Evolutionary conservation across 2,329 filamentous ascomycete genomes (phyloP), one percentile per base, ranked within the genome.

Genomic region (Coniochaeta prunicola): DNA sequence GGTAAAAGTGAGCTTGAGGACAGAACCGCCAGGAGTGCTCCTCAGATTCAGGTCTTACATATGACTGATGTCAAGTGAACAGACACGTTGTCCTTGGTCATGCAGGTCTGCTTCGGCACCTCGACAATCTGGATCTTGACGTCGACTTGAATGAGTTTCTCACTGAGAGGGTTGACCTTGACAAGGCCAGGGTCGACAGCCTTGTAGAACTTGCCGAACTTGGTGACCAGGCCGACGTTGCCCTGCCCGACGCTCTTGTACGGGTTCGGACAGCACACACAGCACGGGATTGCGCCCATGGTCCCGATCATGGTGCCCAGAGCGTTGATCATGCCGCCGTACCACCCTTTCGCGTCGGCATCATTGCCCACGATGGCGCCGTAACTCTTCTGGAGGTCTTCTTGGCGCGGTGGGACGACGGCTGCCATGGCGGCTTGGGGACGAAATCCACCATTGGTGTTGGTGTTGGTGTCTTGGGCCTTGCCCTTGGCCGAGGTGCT

Each of bases 11-110:
- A n/a, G n/a, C n/a, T n/a, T n/a, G n/a, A n/a, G n/a, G n/a, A n/a
- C n/a, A n/a, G n/a, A n/a, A n/a, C n/a, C n/a, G n/a, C n/a, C n/a
- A n/a, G n/a, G n/a, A n/a, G n/a, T n/a, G n/a, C n/a, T n/a, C n/a
- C n/a, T n/a, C n/a, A n/a, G n/a, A n/a, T n/a, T n/a, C n/a, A n/a
- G n/a, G n/a, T n/a, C n/a, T n/a, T n/a, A n/a, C n/a, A n/a, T n/a
- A n/a, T n/a, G n/a, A 99, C 94, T 6, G 91, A 96, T 54, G 92
- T 97, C 65, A 99, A 82, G 68, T 92, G 88, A 45, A 99, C 82
- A 53, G 90, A 96, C 63, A 97, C 94, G 69, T 99, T 99, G 81
- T 99, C 94, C 79, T 97, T 97, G 73, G 94, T 99, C 92, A 99
- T 99, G 81, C 94, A 97, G 62, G 93, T 86, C 76, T 99, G 94